phyloP scores from a whole-genome alignment of 2,329 filamentous ascomycete genomes.

The Fusarium lateritium region DNA sequence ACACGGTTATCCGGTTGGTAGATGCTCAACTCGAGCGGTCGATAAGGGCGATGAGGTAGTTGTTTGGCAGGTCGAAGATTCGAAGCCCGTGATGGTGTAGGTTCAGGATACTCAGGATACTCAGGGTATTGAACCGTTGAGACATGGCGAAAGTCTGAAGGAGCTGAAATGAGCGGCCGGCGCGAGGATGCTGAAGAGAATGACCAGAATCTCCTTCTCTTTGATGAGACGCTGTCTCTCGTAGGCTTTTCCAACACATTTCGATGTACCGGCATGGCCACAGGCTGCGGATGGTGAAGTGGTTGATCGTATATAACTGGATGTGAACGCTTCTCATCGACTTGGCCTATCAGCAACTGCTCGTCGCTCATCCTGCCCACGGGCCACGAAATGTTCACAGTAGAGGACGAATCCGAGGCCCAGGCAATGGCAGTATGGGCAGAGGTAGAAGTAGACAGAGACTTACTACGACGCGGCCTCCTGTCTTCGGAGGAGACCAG shows the following conservation, averaged over 20 bases:
- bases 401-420: conserved; percentile 43
- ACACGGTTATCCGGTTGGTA: conserved; percentile 59
- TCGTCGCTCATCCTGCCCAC: conserved; percentile 48
- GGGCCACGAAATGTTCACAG: conserved; percentile 48
- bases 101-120: conserved; percentile 48
- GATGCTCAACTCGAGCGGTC: conserved; percentile 71
- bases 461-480: conserved; percentile 59
- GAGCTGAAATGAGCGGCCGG: conserved; percentile 70
- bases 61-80: conserved; percentile 46
- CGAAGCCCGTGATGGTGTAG: conserved; percentile 40
- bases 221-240: conserved; percentile 61
- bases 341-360: conserved; percentile 53
- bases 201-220: conserved; percentile 63
- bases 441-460: conserved; percentile 45
- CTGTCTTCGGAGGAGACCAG: conserved; percentile 57
- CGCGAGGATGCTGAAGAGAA: conserved; percentile 60
- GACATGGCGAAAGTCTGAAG: conserved; percentile 73
- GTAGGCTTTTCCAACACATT: conserved; percentile 47
- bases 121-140: conserved; percentile 61
- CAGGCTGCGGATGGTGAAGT: conserved; percentile 48
- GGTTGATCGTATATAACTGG: conserved; percentile 51
- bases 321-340: conserved; percentile 49
- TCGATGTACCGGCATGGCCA: conserved; percentile 44
- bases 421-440: conserved; percentile 34
- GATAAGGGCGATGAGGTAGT: conserved; percentile 58